Base-by-base conservation (phyloP, 129 eudicot genomes). In the Artemisia annua region DNA sequence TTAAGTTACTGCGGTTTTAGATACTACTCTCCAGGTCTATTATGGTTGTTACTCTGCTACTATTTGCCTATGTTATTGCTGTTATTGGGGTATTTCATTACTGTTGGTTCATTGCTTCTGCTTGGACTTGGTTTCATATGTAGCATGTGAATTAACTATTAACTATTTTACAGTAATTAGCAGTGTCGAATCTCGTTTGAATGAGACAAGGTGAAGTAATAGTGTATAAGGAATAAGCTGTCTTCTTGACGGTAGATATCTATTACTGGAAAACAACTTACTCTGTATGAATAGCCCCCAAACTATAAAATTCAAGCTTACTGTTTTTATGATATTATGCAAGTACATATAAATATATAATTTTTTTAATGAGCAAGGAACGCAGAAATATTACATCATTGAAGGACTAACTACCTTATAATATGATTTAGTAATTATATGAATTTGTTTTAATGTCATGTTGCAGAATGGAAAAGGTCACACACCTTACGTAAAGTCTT, bases 381-480 rank as follows among this genome's bases (percentile, higher is more conserved):
- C 3, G 3, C 66, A 19, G 18, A 56, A 59, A 20, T 14, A 22
- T 58, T 44, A 58, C 56, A 22, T 59, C 3, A 22, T 14, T 59
- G 48, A 44, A 58, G 68, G 30, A 46, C 67, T 9, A 26, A 26
- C 32, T 24, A 15, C 14, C 22, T 62, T 63, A 13, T 49, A 73
- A 30, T 30, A 62, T 16, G 55, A 32, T 63, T 43, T 32, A 13
- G 35, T 52, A 67, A 8, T 10, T 57, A 12, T 20, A 18, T 35
- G 7, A 46, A 48, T 66, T 63, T 75, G 56, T 63, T 75, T 55
- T 46, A 69, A 70, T 69, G 49, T 26, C n/a, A 20, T 54, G 26
- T 58, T 81, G 80, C 84, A 87, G 92, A 87, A 87, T 74, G 88
- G 80, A 57, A 86, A 84, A 74, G 67, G 68, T 82, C 80, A 86